These are phyloP conservation scores for Paecilomyces variotii DNA, from an alignment of 2,329 filamentous ascomycete genomes.

Conservation along the genomic window DNA sequence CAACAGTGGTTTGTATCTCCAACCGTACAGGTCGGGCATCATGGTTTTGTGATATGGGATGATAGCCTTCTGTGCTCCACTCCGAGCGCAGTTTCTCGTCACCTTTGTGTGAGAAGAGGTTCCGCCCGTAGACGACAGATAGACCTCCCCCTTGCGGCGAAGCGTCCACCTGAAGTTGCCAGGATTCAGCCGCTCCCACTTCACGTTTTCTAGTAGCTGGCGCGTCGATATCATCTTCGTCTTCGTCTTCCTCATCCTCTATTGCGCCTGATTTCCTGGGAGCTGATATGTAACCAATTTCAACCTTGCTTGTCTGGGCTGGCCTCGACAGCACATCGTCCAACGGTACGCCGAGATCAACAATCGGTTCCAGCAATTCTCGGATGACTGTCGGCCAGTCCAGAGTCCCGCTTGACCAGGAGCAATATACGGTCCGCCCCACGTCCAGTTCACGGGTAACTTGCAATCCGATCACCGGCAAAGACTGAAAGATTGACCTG, in stretches of 20 bases:
- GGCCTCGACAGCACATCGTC: slow-evolving; percentile 11
- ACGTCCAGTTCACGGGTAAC: slow-evolving; percentile 22
- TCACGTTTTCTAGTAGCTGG: slow-evolving; percentile 12
- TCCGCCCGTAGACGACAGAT: slow-evolving; percentile 27
- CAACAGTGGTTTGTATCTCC: slow-evolving; percentile 21
- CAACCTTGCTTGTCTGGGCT: slow-evolving; percentile 21
- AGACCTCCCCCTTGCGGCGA: slow-evolving; percentile 22
- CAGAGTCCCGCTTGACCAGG: slow-evolving; percentile 31
- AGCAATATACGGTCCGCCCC: slow-evolving; percentile 22
- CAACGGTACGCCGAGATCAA: slow-evolving; percentile 15
- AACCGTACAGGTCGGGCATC: slow-evolving; percentile 26
- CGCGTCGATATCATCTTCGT: slow-evolving; percentile 11
- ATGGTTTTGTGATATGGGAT: slow-evolving; percentile 19
- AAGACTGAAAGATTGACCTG: slow-evolving; percentile 17
- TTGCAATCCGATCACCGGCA: slow-evolving; percentile 25
- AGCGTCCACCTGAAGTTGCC: slow-evolving; percentile 22
- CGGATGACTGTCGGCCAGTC: slow-evolving; percentile 24
- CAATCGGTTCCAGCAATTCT: slow-evolving; percentile 15
- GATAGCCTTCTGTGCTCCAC: slow-evolving; percentile 35
- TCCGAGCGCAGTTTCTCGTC: slow-evolving; percentile 27
- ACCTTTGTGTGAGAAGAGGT: slow-evolving; percentile 28
- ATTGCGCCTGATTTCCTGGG: slow-evolving; percentile 12
- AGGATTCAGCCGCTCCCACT: slow-evolving; percentile 20
- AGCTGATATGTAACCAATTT: slow-evolving; percentile 24
- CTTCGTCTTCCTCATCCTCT: slow-evolving; percentile 18